Percentiles rank a stretch among this genome's conserved stretches.
Conservation (phyloP, 306 rosid species). For the Castanea crenata region DNA sequence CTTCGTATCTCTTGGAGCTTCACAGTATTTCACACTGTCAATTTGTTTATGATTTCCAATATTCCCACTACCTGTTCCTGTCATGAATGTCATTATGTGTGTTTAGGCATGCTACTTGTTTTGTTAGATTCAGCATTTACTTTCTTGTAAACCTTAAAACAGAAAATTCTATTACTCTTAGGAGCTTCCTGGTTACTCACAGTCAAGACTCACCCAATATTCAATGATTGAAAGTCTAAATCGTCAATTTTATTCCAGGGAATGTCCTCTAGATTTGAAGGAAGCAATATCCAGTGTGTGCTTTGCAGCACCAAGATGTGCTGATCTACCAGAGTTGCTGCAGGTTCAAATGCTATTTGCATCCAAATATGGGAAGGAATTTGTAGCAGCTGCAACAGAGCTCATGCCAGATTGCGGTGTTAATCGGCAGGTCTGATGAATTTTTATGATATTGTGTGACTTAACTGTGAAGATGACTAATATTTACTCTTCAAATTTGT, state of each 20-base stretch:
- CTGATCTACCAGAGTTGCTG: constrained; percentile 83
- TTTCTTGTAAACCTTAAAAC: neutral
- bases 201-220: neutral
- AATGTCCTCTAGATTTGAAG: constrained; percentile 90
- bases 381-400: constrained; percentile 83
- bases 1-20: neutral
- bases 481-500: constrained; percentile 1
- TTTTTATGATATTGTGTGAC: constrained; percentile 11
- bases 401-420: constrained; percentile 91
- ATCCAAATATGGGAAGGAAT: constrained; percentile 86
- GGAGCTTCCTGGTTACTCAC: neutral
- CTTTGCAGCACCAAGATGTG: constrained; percentile 97
- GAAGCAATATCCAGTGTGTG: constrained; percentile 93
- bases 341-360: constrained; percentile 86
- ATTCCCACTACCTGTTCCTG: neutral
- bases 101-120: neutral
- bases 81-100: neutral
- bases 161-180: neutral
- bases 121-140: constrained; percentile 1
- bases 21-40: neutral
- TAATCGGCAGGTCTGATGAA: constrained; percentile 80
- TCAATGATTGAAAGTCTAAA: neutral
- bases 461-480: neutral
- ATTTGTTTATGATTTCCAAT: neutral
- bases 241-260: constrained; percentile 45